These are phyloP conservation scores for Colletotrichum godetiae DNA, from an alignment of 2,329 filamentous ascomycete species.

Conservation along the genomic window DNA sequence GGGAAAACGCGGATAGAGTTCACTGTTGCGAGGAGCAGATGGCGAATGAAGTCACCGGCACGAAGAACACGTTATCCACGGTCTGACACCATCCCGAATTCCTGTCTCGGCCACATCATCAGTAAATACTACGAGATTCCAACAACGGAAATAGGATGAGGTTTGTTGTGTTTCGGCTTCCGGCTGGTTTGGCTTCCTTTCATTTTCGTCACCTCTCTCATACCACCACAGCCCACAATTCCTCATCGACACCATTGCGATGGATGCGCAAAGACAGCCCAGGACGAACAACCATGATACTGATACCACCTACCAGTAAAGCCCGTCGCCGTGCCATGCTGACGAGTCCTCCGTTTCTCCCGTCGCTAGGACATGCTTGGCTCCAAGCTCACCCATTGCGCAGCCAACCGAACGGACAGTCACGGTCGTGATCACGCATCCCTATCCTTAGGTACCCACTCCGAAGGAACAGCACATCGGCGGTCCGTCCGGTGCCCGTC, in stretches of 20 bases:
- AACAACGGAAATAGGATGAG: not conserved
- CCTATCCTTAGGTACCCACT: not conserved
- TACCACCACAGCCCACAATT: not conserved
- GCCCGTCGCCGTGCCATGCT: not conserved
- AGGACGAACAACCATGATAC: not conserved
- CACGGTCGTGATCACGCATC: not conserved
- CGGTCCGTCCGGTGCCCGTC: slow-evolving; percentile 15
- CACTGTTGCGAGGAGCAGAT: slow-evolving; percentile 10
- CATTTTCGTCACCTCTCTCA: not conserved
- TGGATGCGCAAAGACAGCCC: not conserved
- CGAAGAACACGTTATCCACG: not conserved
- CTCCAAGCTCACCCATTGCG: slow-evolving; percentile 16
- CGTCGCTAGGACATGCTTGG: slow-evolving; percentile 15
- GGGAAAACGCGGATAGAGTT: slow-evolving; percentile 4
- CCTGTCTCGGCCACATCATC: not conserved
- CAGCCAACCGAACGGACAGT: slow-evolving; percentile 20
- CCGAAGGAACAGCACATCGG: slow-evolving; percentile 8
- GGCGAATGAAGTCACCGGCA: slow-evolving; percentile 15
- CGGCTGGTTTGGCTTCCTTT: not conserved
- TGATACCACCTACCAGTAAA: not conserved
- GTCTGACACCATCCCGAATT: slow-evolving; percentile 12
- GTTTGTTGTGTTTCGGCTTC: not conserved
- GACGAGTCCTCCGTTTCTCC: slow-evolving; percentile 3
- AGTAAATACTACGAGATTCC: not conserved
- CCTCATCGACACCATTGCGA: not conserved